These are phyloP conservation scores for Haberlea rhodopensis DNA, from an alignment of 257 asterid genomes.

Conservation along the genomic window DNA sequence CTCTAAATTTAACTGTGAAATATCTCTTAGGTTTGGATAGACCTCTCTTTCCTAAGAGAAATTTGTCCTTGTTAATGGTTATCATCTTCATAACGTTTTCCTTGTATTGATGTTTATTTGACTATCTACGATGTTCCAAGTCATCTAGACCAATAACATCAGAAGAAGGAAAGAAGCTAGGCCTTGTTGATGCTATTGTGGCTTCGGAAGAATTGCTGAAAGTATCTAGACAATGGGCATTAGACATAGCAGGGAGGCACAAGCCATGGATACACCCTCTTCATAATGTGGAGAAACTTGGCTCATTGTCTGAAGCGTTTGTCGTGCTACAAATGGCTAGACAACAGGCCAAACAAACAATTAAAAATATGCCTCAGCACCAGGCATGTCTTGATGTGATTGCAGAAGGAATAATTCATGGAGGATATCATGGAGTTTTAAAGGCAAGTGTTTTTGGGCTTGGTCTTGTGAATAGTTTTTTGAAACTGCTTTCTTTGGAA, in stretches of 20 bases:
- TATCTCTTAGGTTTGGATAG: background rate
- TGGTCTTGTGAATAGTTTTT: slow-evolving; percentile 22
- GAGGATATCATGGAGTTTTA: slow-evolving; percentile 82
- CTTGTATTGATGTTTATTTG: slow-evolving; percentile 10
- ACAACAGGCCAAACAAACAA: slow-evolving; percentile 62
- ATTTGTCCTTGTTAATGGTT: slow-evolving; percentile 12
- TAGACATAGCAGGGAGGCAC: slow-evolving; percentile 64
- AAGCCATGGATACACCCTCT: slow-evolving; percentile 90
- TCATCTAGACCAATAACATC: slow-evolving; percentile 69
- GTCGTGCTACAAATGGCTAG: slow-evolving; percentile 56
- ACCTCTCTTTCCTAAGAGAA: slow-evolving; percentile 7
- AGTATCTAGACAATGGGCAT: slow-evolving; percentile 81
- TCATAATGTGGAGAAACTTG: slow-evolving; percentile 74
- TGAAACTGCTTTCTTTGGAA: slow-evolving; percentile 14
- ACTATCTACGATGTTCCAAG: slow-evolving; percentile 39
- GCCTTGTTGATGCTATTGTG: slow-evolving; percentile 83
- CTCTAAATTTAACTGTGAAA: background rate
- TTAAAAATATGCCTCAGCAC: slow-evolving; percentile 83
- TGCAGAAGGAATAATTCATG: slow-evolving; percentile 88
- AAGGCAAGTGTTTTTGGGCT: slow-evolving; percentile 51
- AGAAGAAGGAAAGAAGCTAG: slow-evolving; percentile 85
- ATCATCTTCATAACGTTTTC: slow-evolving; percentile 10
- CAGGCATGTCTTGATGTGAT: slow-evolving; percentile 86
- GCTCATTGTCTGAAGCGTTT: slow-evolving; percentile 69
- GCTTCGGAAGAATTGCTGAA: slow-evolving; percentile 70